These are phyloP conservation scores for Neurospora sp. DNA, from an alignment of 2,329 filamentous ascomycete species.

Conservation along the genomic window DNA sequence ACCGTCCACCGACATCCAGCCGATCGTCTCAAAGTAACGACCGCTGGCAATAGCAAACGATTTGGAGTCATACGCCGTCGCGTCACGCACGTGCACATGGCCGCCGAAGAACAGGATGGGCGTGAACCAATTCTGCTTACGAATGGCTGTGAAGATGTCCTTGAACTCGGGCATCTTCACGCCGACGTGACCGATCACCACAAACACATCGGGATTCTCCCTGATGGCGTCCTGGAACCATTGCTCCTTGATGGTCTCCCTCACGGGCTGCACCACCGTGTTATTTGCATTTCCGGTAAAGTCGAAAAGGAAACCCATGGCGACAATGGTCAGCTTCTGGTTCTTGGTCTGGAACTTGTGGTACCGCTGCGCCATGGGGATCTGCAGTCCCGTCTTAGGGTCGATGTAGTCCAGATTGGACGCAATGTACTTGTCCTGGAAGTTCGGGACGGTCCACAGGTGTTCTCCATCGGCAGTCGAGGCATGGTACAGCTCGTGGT, in stretches of 20 bases:
- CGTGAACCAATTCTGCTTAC: constrained; percentile 64
- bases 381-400: constrained; percentile 56
- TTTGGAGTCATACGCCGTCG: constrained; percentile 65
- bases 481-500: constrained; percentile 86
- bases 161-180: constrained; percentile 72
- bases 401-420: constrained; percentile 89
- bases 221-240: constrained; percentile 85
- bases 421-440: constrained; percentile 69
- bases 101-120: constrained; percentile 91
- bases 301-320: constrained; percentile 92
- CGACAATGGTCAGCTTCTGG: constrained; percentile 70
- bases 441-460: constrained; percentile 71
- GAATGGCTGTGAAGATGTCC: constrained; percentile 67
- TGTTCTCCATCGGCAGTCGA: constrained; percentile 72
- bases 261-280: constrained; percentile 70
- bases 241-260: constrained; percentile 66
- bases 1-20: constrained; percentile 80
- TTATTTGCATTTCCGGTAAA: constrained; percentile 89
- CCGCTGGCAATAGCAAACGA: constrained; percentile 77
- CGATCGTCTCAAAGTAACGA: constrained; percentile 89
- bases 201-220: constrained; percentile 79
- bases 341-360: constrained; percentile 89
- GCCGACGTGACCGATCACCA: constrained; percentile 79
- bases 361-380: constrained; percentile 72
- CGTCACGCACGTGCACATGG: constrained; percentile 82